Conservation (phyloP, 192 early-diverging fungal genomes). For the Physocladia obscura region DNA sequence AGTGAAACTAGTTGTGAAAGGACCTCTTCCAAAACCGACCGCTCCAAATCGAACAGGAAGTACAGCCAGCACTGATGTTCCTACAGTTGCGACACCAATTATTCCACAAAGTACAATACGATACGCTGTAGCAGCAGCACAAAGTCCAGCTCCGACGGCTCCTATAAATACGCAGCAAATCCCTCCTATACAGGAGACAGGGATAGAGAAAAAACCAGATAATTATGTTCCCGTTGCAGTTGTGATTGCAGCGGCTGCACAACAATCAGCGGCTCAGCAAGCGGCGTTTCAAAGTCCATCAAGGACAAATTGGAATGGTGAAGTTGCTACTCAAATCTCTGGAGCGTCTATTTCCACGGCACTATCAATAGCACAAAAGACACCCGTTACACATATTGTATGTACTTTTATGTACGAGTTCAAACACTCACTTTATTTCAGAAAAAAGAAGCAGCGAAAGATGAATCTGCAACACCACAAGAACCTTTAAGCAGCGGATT, state of each 20-base stretch:
- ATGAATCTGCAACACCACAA: slow-evolving; percentile 10
- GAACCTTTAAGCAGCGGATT: slow-evolving; percentile 53
- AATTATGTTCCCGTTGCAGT: not conserved
- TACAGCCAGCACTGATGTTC: not conserved
- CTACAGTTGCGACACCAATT: slow-evolving; percentile 17
- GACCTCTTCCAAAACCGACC: not conserved
- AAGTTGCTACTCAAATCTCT: not conserved
- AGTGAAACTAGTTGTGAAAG: not conserved
- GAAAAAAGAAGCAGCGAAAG: slow-evolving; percentile 7
- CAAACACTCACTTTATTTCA: no score
- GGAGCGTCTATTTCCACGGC: not conserved
- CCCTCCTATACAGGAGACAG: not conserved
- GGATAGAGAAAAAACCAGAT: slow-evolving; percentile 6
- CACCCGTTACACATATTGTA: slow-evolving; percentile 1
- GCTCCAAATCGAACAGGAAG: not conserved
- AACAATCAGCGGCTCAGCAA: not conserved
- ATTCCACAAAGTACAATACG: slow-evolving; percentile 24
- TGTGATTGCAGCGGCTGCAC: not conserved
- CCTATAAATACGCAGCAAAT: not conserved
- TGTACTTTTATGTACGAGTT: no score
- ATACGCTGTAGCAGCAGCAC: slow-evolving; percentile 27
- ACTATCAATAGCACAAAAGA: not conserved
- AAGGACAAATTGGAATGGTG: no score
- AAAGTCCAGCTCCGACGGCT: slow-evolving; percentile 1
- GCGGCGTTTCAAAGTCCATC: no score